These are phyloP conservation scores for Ilex aquifolium DNA, from an alignment of 257 asterid genomes.

Conservation along the genomic window DNA sequence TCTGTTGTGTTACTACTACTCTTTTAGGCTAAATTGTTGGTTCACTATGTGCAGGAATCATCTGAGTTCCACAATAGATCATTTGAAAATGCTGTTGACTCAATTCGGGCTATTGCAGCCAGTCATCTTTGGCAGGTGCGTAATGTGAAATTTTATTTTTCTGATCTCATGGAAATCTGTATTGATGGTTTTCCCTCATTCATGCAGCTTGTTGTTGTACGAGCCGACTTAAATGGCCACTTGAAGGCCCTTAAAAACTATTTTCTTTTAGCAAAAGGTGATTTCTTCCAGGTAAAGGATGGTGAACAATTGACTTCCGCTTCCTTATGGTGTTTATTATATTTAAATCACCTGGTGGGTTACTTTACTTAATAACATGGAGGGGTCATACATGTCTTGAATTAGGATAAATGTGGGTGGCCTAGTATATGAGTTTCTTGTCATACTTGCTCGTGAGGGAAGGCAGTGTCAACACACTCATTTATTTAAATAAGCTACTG, in stretches of 20 bases:
- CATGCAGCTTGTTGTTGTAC: constrained; percentile 93
- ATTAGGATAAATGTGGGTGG: no score
- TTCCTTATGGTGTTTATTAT: not conserved
- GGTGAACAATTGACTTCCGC: not conserved
- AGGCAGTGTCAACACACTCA: no score
- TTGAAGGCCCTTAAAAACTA: constrained; percentile 96
- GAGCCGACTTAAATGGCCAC: constrained; percentile 99
- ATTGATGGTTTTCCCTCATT: constrained; percentile 17
- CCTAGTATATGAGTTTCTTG: no score
- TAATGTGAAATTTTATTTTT: constrained; percentile 15
- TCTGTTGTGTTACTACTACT: not conserved
- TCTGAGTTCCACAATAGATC: constrained; percentile 95
- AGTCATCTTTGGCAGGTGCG: constrained; percentile 98
- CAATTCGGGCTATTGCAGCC: constrained; percentile 91
- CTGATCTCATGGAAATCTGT: constrained; percentile 14
- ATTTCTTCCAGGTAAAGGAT: constrained; percentile 83
- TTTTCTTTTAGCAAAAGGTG: constrained; percentile 96
- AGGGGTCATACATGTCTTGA: not conserved
- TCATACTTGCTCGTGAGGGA: no score
- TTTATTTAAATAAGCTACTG: no score
- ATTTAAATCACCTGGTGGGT: constrained; percentile 5
- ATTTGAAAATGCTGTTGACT: constrained; percentile 72
- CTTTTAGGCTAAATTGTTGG: constrained; percentile 6
- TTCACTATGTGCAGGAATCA: constrained; percentile 55
- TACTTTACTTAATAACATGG: constrained; percentile 7